Conservation (phyloP, 345 rosid species). For the Pseudoturritis turrita region DNA sequence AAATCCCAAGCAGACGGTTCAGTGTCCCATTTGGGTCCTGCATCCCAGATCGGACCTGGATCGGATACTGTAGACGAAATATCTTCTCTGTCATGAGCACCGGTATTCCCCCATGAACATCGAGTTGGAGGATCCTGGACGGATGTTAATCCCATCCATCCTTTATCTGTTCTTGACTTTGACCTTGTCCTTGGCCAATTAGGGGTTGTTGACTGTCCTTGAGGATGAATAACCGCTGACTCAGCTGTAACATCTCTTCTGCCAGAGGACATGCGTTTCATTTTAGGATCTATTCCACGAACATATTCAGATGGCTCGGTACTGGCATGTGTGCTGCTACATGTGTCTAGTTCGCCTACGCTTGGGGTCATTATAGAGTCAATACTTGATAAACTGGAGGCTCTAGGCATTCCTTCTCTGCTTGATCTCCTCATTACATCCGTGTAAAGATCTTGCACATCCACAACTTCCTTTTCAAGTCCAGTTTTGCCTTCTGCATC, state of each 20-base stretch:
- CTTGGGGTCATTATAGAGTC: constrained; percentile 93
- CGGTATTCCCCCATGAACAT: constrained; percentile 77
- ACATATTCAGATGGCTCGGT: constrained; percentile 93
- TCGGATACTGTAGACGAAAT: constrained; percentile 92
- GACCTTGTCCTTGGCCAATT: constrained; percentile 98
- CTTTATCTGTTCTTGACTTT: constrained; percentile 86
- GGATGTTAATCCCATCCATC: constrained; percentile 73
- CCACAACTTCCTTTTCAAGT: constrained; percentile 50
- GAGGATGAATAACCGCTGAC: constrained; percentile 92
- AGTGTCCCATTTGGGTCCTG: constrained; percentile 91
- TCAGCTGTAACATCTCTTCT: constrained; percentile 65
- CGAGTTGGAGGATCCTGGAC: constrained; percentile 62
- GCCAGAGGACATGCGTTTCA: constrained; percentile 79
- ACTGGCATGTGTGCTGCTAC: constrained; percentile 75
- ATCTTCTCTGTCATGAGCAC: constrained; percentile 84
- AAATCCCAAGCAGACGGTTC: constrained; percentile 71
- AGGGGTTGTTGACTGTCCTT: constrained; percentile 73
- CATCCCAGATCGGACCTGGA: constrained; percentile 99
- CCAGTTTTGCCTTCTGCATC: constrained; percentile 54
- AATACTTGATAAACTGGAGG: constrained; percentile 93
- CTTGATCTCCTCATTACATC: constrained; percentile 83
- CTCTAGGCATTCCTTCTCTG: constrained; percentile 84
- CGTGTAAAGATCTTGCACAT: constrained; percentile 74
- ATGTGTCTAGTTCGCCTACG: constrained; percentile 71
- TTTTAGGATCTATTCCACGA: constrained; percentile 86